Evolutionary conservation across 306 rosid genomes (phyloP), one percentile per base, ranked within the genome.

Genomic region (Vigna trinervia): DNA sequence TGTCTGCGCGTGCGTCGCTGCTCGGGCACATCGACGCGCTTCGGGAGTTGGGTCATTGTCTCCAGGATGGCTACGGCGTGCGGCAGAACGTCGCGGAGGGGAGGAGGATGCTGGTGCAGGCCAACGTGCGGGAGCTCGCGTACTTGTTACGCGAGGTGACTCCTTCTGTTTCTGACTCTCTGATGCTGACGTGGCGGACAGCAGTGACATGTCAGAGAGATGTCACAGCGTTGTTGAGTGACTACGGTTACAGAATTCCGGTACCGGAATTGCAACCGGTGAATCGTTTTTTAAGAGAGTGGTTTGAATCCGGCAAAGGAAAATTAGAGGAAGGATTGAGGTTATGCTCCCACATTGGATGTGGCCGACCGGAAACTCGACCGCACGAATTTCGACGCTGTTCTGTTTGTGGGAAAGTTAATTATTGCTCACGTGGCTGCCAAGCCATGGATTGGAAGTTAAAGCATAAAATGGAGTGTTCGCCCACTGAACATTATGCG

Each of bases 391-490:
- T 89, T 53, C 91, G 98, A 5, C 74, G 95, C 67, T 94, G 98
- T 74, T 90, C 98, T 0, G 93, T 90, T 15, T 94, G 98, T 13
- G 93, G 98, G 0, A 84, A 73, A 74, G 98, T 83, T 15, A 92
- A 90, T 5, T 94, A 94, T 63, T 94, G 98, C 65, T 94, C 98
- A 5, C 92, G 98, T 8, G 94, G 89, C 2, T 94, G 98, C 56
- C 98, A 94, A 64, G 91, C 97, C 50, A 66, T 94, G 8, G 97
- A 94, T 78, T 94, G 98, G 97, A 94, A 90, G 74, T 56, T 86
- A 68, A 60, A 91, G 2, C 98, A 94, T 23, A 92, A 87, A 69
- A 48, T 38, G 43, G 88, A 89, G 67, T 94, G 98, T 63, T 51
- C 77, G 14, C 90, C 88, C 47, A 36, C 32, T 8, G 84, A 76